These are phyloP conservation scores for Pichia sp. DNA, from an alignment of 1,139 yeast species.

Conservation along the genomic window DNA sequence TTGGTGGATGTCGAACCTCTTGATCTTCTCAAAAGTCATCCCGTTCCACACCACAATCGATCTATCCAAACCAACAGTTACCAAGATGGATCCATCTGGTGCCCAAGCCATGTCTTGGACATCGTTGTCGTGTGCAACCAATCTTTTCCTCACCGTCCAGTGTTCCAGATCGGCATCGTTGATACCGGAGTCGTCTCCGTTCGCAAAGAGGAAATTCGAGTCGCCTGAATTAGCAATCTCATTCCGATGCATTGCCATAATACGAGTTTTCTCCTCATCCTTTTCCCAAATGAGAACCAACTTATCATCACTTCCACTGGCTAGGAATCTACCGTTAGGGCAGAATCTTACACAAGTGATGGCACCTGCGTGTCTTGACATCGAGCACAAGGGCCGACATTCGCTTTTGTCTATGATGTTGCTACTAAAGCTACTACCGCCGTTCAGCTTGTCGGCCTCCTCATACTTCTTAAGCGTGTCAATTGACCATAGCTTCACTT, in stretches of 20 bases:
- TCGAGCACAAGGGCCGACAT: slow-evolving; percentile 65
- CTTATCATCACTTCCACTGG: slow-evolving; percentile 93
- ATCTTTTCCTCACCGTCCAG: slow-evolving; percentile 88
- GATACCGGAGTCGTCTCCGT: slow-evolving; percentile 36
- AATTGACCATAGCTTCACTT: slow-evolving; percentile 86
- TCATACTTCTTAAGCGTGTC: slow-evolving; percentile 46
- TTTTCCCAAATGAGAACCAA: slow-evolving; percentile 89
- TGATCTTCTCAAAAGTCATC: slow-evolving; percentile 80
- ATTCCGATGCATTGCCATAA: slow-evolving; percentile 40
- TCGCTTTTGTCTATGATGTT: slow-evolving; percentile 34
- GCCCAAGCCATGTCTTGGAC: slow-evolving; percentile 98
- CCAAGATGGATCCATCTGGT: slow-evolving; percentile 84
- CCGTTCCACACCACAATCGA: slow-evolving; percentile 94
- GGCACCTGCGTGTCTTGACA: slow-evolving; percentile 84
- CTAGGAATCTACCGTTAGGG: slow-evolving; percentile 85
- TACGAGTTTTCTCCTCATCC: slow-evolving; percentile 54
- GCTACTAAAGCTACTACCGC: not conserved
- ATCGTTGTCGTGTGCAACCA: slow-evolving; percentile 95
- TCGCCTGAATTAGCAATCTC: slow-evolving; percentile 60
- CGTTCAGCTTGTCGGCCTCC: slow-evolving; percentile 5
- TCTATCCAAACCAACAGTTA: slow-evolving; percentile 90
- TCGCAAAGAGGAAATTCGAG: slow-evolving; percentile 58
- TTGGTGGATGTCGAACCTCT: slow-evolving; percentile 87
- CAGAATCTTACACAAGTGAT: slow-evolving; percentile 90
- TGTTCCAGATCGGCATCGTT: slow-evolving; percentile 63